Evolutionary conservation across 441 rosid species (phyloP).

Genomic region (Euphorbia celastroides): DNA sequence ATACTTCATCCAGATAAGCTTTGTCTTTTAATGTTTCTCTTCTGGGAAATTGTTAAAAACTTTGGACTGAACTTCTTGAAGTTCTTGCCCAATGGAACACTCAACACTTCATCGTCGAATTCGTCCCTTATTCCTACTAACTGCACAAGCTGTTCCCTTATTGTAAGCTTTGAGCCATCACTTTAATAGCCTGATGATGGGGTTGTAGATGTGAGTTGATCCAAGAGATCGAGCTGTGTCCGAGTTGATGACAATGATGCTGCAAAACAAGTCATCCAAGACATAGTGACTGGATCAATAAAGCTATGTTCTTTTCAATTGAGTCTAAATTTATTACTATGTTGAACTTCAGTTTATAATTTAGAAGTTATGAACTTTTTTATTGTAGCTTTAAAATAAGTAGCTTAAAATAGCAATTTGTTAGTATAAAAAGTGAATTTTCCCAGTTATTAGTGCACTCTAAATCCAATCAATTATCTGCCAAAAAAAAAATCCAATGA

Average conservation of each 20-base stretch:
- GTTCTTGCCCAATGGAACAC: conserved; percentile 63
- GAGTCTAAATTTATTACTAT: no score
- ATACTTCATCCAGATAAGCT: conserved; percentile 66
- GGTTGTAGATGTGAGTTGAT: conserved; percentile 57
- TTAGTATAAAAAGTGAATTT: no score
- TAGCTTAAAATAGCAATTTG: no score
- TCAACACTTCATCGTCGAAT: conserved; percentile 51
- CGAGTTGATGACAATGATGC: conserved; percentile 70
- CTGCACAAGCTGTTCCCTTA: conserved; percentile 56
- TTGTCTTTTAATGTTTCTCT: conserved; percentile 91
- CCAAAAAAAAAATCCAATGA: no score
- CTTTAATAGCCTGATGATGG: conserved; percentile 47
- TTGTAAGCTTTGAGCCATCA: conserved; percentile 41
- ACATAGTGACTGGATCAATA: neutral
- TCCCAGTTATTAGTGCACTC: no score
- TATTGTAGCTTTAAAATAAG: no score
- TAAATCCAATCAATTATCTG: no score
- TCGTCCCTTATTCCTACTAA: conserved; percentile 65
- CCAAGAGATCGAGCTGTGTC: conserved; percentile 63
- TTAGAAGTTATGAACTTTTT: no score
- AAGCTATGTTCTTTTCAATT: no score
- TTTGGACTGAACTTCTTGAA: conserved; percentile 76
- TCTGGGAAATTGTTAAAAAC: conserved; percentile 73
- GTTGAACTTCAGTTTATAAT: no score
- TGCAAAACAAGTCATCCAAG: conserved; percentile 15